Base-by-base conservation (phyloP, 768 basidiomycete species). In the Tulasnella sp. region DNA sequence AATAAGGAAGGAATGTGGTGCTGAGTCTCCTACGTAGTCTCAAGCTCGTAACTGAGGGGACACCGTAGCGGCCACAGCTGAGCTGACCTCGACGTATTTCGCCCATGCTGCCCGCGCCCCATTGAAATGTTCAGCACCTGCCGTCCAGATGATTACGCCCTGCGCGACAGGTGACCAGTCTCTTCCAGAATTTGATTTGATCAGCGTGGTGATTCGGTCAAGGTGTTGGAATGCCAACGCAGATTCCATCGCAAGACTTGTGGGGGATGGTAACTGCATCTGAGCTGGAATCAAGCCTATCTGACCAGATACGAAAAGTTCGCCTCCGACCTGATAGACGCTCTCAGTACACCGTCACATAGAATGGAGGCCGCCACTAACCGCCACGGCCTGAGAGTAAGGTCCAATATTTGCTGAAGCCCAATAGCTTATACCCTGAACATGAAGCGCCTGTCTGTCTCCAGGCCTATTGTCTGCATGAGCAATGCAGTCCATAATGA, bases 351-450 rank as follows among this genome's bases (percentile, higher is more conserved):
- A 20, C 16, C 14, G 12, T 46, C 16, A 20, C 46, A 14, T 18
- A 14, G 46, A 20, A 46, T 18, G 46, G 16, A 46, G 16, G 18
- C 16, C 77, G 74, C 9, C 48, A 86, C 91, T 83, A 77, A 97
- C 97, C 76, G 89, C 88, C 82, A 98, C 90, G 1, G 96, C 94
- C 86, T 99, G 98, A 5, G 96, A 98, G 86, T 99, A 99, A 5
- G 98, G 98, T 0, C 98, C 98, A 78, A 99, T 99, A 85, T 99
- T 99, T 14, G 98, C 98, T 18, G 98, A 96, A 40, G 97, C 98
- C 98, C 98, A 99, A 84, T 99, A 98, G 85, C 97, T 98, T 82
- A 98, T 84, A 12, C 96, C 90, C 86, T 99, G 98, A 2, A 99
- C 98, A 84, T 99, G 98, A 72, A 99, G 88, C 0, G 95, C 93